Base-by-base conservation (phyloP, 148 eudicot genomes). In the Vaccinium vitisidaea region DNA sequence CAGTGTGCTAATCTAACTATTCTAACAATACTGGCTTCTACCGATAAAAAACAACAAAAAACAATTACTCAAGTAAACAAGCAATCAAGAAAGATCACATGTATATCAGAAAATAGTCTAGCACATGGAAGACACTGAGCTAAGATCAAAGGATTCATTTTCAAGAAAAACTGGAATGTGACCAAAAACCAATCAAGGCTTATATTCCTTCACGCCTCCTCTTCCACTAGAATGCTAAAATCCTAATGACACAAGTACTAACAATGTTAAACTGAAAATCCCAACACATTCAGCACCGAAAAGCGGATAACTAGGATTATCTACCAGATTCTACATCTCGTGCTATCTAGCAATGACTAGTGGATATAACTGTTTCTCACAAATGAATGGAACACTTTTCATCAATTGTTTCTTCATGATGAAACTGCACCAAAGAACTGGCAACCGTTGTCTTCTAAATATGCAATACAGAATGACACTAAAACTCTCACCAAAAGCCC, bases 381-480 rank as follows among this genome's bases (percentile, higher is more conserved):
- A 50, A 50, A 50, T 10, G 53, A 50, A 65, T 5, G 6, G 23
- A 65, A 23, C 30, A 8, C 27, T 63, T 8, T n/a, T n/a, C 69
- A n/a, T 63, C 27, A n/a, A 21, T 7, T 63, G 69, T 63, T 21
- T 63, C 6, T 63, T 63, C 69, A 8, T 63, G 69, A 63, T n/a
- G 69, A 2, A 63, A 63, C 69, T n/a, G n/a, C 12, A 63, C 69
- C 25, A 63, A 63, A 21, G 27, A 25, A 63, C 13, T n/a, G 27
- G 25, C 69, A 63, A 11, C 8, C 27, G 23, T 63, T 25, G 27
- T 21, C 69, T 43, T 43, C 46, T 43, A 43, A 43, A 63, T n/a
- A n/a, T 63, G 69, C 69, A 63, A 63, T n/a, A 63, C 69, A 63
- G 69, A 63, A n/a, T n/a, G 27, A n/a, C 69, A n/a, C 69, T 21